Evolutionary conservation across 352 stramenopile genomes (phyloP).

Genomic region (Globisporangium solare): DNA sequence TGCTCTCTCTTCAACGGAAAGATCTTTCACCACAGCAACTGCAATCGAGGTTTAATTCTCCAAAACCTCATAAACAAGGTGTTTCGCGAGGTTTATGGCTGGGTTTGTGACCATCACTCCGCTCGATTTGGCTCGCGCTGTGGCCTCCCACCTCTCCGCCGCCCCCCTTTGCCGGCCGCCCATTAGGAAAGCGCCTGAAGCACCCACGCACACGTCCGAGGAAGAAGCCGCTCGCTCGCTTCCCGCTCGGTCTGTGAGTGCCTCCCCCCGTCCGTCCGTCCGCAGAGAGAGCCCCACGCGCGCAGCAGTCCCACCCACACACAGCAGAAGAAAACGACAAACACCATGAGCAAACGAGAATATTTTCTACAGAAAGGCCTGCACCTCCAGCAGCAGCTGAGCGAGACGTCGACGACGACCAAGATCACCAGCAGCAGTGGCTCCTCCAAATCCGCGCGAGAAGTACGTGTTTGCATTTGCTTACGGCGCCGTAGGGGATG

Average conservation of each 20-base stretch:
- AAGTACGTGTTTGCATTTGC: slow-evolving; percentile 33
- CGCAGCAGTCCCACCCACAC: slow-evolving; percentile 9
- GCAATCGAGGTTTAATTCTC: neutral
- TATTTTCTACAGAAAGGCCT: slow-evolving; percentile 81
- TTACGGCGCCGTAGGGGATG: no score
- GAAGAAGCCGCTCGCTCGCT: neutral
- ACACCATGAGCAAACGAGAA: slow-evolving; percentile 80
- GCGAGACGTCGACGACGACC: slow-evolving; percentile 36
- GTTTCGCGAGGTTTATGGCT: neutral
- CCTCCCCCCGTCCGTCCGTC: neutral
- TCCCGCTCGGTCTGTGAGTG: neutral
- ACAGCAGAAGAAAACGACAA: slow-evolving; percentile 31
- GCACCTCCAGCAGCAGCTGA: slow-evolving; percentile 73
- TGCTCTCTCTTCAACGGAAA: slow-evolving; percentile 8
- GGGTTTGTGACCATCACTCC: slow-evolving; percentile 6
- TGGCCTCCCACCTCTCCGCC: neutral
- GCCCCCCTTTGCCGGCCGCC: slow-evolving; percentile 10
- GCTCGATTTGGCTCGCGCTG: slow-evolving; percentile 7
- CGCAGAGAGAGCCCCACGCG: slow-evolving; percentile 8
- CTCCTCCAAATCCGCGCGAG: slow-evolving; percentile 40
- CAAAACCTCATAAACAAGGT: slow-evolving; percentile 3
- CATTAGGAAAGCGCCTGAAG: slow-evolving; percentile 12
- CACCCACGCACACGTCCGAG: neutral
- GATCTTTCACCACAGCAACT: slow-evolving; percentile 10
- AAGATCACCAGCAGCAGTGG: slow-evolving; percentile 14